Evolutionary conservation across 2,329 filamentous ascomycete species (phyloP), one percentile per base, ranked within the genome.

Genomic region (Trichophyton rubrum): DNA sequence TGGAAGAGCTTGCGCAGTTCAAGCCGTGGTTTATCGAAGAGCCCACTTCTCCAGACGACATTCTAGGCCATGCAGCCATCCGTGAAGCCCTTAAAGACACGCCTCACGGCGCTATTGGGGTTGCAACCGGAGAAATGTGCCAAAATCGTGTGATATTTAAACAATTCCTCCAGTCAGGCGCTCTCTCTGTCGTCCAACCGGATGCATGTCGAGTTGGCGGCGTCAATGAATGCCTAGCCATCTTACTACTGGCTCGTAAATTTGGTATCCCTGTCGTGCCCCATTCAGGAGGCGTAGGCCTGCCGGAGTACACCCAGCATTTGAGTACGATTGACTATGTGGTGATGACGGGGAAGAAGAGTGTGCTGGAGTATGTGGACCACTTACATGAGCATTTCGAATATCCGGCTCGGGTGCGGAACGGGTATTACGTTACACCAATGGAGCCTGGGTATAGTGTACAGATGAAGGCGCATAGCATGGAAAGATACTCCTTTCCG

Each of bases 121-220:
- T 95, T 3, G 90, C 90, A 6, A 95, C 90, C 0, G 90, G 90
- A 64, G 90, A 96, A 77, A 95, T 95, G 89, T 93, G 89, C 77
- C 90, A 95, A 78, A 96, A 95, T 79, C 85, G 90, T 43, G 88
- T 95, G 65, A 84, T 95, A 68, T 95, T 95, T 83, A 96, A 95
- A 81, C 90, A 96, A 75, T 82, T 95, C 63, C 82, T 96, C 58
- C 83, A 86, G 71, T 79, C 84, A 1, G 87, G 87, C 58, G 89
- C 90, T 63, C 89, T 95, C 67, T 90, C 93, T 69, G 84, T 95
- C 20, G 90, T 89, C 72, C 90, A 96, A 74, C 88, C 93, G 67
- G 90, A 96, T 68, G 90, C 90, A 2, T 95, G 90, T 78, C 86
- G 90, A 27, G 82, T 96, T 67, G 90, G 90, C 47, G 90, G 90